Evolutionary conservation across 768 basidiomycete genomes (phyloP).

Genomic region (Leccinum truebloodii): DNA sequence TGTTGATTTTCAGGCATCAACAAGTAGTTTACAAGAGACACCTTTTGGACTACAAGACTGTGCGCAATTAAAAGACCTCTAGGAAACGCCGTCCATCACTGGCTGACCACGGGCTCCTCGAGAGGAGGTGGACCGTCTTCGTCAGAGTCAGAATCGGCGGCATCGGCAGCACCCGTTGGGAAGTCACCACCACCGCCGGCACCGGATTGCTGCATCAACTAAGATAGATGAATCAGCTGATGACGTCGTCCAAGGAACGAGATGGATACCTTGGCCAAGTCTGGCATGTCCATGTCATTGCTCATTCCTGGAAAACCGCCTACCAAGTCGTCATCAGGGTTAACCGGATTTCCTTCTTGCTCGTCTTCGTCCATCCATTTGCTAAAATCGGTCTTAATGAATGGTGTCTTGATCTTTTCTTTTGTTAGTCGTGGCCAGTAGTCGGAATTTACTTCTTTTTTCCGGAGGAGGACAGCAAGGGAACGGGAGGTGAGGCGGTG

Average conservation of each 20-base stretch:
- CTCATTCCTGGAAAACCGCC: constrained; percentile 45
- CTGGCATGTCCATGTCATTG: constrained; percentile 52
- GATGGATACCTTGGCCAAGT: constrained; percentile 57
- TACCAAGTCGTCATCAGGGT: constrained; percentile 36
- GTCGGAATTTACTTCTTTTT: constrained; percentile 73
- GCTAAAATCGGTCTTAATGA: constrained; percentile 91
- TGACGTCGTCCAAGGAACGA: constrained; percentile 6
- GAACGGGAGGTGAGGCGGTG: constrained; percentile 70
- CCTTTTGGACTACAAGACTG: constrained; percentile 3
- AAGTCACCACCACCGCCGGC: constrained; percentile 8
- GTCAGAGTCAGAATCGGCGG: constrained; percentile 37
- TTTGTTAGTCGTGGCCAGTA: constrained; percentile 95
- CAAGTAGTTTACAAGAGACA: constrained; percentile 19
- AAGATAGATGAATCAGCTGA: constrained; percentile 10
- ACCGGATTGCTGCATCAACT: constrained; percentile 44
- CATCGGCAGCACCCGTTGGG: constrained; percentile 20
- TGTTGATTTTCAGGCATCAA: constrained; percentile 6
- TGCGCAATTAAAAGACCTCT: background rate
- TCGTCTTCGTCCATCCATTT: constrained; percentile 99
- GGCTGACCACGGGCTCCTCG: constrained; percentile 57
- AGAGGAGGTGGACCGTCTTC: constrained; percentile 81
- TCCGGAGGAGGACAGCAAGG: constrained; percentile 69
- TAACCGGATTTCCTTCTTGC: constrained; percentile 61
- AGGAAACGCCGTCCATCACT: constrained; percentile 3
- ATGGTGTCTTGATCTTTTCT: constrained; percentile 76